Conservation (phyloP, 805 yeast genomes). For the Pachysolen tannophilus region DNA sequence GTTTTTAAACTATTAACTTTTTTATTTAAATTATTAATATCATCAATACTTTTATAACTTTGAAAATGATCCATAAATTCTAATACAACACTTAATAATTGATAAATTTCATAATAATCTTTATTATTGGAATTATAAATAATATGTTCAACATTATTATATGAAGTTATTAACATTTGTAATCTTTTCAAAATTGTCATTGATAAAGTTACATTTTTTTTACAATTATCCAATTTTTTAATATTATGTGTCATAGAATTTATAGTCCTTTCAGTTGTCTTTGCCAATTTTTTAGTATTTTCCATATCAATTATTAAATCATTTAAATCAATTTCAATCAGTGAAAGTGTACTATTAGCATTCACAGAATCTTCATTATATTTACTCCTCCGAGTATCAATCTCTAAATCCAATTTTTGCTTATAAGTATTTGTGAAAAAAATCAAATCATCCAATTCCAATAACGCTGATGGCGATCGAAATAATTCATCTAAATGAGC, state of each 20-base stretch:
- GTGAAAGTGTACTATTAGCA: constrained; percentile 15
- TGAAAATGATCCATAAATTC: constrained; percentile 69
- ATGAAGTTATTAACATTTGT: constrained; percentile 77
- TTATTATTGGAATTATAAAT: constrained; percentile 24
- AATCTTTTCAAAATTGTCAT: constrained; percentile 83
- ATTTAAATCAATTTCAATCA: constrained; percentile 24
- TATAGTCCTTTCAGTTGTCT: constrained; percentile 52
- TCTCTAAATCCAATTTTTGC: constrained; percentile 35
- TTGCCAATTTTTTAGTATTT: constrained; percentile 39
- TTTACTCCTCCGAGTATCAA: constrained; percentile 27
- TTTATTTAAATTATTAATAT: constrained; percentile 59
- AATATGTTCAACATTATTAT: constrained; percentile 46
- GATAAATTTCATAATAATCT: constrained; percentile 46
- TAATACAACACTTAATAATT: constrained; percentile 59
- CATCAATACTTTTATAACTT: constrained; percentile 76
- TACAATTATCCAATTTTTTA: constrained; percentile 70
- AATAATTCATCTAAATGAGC: constrained; percentile 45
- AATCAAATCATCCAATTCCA: constrained; percentile 42
- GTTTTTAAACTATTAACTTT: constrained; percentile 52
- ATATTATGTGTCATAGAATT: constrained; percentile 69
- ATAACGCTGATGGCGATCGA: constrained; percentile 39
- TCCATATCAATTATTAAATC: constrained; percentile 36
- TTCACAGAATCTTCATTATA: constrained; percentile 19
- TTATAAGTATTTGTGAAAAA: constrained; percentile 45
- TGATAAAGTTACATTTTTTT: constrained; percentile 72